These are phyloP conservation scores for sunflower (Helianthus annuus) DNA, from an alignment of 129 eudicot species.

Conservation along the genomic window HanXRQr2.0-SUNRISE NC_035448.2:150710825-150711324, in stretches of 20 bases:
- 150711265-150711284: conserved; percentile 45
- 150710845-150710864: conserved; percentile 65
- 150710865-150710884: conserved; percentile 61
- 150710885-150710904: conserved; percentile 79
- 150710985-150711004: conserved; percentile 11
- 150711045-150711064: conserved; percentile 55
- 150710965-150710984: conserved; percentile 43
- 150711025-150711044: conserved; percentile 38
- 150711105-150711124: conserved; percentile 21
- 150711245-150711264: conserved; percentile 65
- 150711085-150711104: conserved; percentile 36
- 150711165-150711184: conserved; percentile 56
- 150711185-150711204: conserved; percentile 70
- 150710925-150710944: conserved; percentile 18
- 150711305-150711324: conserved; percentile 65
- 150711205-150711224: conserved; percentile 50
- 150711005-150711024: conserved; percentile 16
- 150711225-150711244: conserved; percentile 69
- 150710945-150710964: conserved; percentile 41
- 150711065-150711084: conserved; percentile 42
- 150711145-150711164: conserved; percentile 17
- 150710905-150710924: conserved; percentile 29
- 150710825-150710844: conserved; percentile 89
- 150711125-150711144: conserved; percentile 4
- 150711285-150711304: conserved; percentile 36